Evolutionary conservation across 768 basidiomycete species (phyloP).

Genomic region (Suillus alpinus): DNA sequence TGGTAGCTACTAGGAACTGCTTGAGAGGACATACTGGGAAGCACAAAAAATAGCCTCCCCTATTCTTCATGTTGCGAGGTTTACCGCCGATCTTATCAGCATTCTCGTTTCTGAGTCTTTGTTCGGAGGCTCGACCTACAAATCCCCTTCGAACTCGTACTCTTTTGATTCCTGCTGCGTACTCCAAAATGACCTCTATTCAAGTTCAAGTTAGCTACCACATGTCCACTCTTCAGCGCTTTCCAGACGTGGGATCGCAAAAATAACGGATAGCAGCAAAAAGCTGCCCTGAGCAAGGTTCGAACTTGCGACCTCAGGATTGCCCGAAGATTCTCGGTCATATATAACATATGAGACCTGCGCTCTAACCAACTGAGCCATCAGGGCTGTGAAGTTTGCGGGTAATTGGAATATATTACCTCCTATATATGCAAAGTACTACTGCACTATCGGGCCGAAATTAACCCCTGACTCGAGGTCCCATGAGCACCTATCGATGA

Average conservation of each 20-base stretch:
- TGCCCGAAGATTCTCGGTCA: constrained; percentile 30
- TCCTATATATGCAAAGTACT: neutral
- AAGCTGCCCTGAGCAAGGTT: constrained; percentile 51
- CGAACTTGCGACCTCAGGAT: constrained; percentile 65
- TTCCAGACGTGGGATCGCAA: neutral
- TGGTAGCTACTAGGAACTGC: no score
- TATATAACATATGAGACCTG: constrained; percentile 46
- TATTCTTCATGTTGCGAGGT: no score
- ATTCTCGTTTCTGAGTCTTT: no score
- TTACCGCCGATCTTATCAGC: no score
- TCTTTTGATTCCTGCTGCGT: no score
- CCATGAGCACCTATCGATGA: neutral
- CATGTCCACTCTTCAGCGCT: no score
- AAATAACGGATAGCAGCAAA: constrained; percentile 10
- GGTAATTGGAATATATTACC: neutral
- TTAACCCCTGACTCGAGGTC: neutral
- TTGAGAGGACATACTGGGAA: no score
- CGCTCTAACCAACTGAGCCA: constrained; percentile 57
- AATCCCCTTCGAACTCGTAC: no score
- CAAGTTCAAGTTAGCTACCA: no score
- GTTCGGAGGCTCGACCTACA: no score
- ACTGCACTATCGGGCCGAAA: neutral
- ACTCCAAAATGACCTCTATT: no score
- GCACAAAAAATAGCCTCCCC: no score
- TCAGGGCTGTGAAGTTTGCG: constrained; percentile 14